Conservation (phyloP, 1,139 yeast species). For the Suhomyces terraborum region DNA sequence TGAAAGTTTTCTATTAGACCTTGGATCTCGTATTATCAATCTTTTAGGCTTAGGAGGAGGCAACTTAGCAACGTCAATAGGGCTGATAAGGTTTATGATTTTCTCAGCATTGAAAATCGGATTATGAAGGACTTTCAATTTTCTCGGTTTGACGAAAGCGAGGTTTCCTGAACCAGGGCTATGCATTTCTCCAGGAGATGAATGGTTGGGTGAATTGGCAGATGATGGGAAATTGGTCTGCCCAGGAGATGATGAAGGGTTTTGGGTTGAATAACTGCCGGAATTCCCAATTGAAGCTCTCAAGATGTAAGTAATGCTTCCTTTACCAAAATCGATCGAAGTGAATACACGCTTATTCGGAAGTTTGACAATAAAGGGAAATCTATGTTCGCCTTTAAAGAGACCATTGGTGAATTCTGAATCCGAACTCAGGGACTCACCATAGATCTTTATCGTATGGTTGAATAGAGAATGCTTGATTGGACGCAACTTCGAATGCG, state of each 20-base stretch:
- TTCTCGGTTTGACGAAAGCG: constrained; percentile 25
- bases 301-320: constrained; percentile 70
- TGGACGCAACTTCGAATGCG: constrained; percentile 54
- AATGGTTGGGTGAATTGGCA: constrained; percentile 2
- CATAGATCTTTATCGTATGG: constrained; percentile 69
- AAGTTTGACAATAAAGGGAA: constrained; percentile 78
- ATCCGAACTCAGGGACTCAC: constrained; percentile 28
- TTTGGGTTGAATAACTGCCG: constrained; percentile 14
- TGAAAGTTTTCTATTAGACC: constrained; percentile 28
- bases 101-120: constrained; percentile 53
- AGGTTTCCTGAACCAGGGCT: constrained; percentile 16
- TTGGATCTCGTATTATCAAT: constrained; percentile 57
- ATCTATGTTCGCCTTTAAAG: constrained; percentile 80
- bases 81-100: constrained; percentile 62
- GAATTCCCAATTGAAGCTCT: constrained; percentile 54
- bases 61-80: constrained; percentile 68
- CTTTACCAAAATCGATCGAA: constrained; percentile 81
- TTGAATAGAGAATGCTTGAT: constrained; percentile 58
- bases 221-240: constrained; percentile 4
- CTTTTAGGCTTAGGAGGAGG: constrained; percentile 70
- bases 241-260: constrained; percentile 5
- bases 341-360: constrained; percentile 73
- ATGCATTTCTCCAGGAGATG: constrained; percentile 4
- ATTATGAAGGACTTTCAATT: constrained; percentile 23
- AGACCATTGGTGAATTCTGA: constrained; percentile 46